Conservation (phyloP, 306 rosid species). For the Ziziphus jujuba region DNA sequence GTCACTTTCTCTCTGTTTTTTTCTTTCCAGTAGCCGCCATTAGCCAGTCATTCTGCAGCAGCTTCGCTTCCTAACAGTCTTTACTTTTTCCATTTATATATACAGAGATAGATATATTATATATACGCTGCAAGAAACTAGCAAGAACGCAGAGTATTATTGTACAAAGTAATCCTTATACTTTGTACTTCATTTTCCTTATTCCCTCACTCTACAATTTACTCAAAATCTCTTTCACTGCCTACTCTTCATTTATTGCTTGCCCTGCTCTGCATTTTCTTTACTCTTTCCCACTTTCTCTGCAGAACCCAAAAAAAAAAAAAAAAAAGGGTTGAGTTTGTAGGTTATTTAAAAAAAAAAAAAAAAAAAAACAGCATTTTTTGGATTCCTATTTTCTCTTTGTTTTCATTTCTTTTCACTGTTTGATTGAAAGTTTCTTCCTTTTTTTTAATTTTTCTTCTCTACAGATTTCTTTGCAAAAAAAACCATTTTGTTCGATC, state of each 20-base stretch:
- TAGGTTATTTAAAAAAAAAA: not conserved
- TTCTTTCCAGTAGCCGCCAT: not conserved
- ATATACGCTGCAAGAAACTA: not conserved
- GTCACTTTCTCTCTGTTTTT: not conserved
- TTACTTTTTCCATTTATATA: not conserved
- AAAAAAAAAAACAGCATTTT: not conserved
- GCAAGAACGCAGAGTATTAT: too few relatives aligned
- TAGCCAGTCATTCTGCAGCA: not conserved
- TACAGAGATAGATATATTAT: not conserved
- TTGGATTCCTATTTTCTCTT: not conserved
- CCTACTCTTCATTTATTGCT: too few relatives aligned
- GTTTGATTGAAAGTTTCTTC: slow-evolving; percentile 38
- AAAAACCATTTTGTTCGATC: not conserved
- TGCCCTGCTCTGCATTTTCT: too few relatives aligned
- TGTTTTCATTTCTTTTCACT: slow-evolving; percentile 26
- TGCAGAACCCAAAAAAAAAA: too few relatives aligned
- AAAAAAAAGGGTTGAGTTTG: not conserved
- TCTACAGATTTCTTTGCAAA: slow-evolving; percentile 17
- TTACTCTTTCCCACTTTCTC: too few relatives aligned
- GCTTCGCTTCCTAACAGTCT: not conserved
- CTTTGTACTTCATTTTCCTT: too few relatives aligned
- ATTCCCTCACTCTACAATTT: too few relatives aligned
- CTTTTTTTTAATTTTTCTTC: not conserved
- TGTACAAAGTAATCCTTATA: too few relatives aligned
- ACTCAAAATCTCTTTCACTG: too few relatives aligned